A percentile compares a stretch with the other conserved stretches of the same genome.
These are phyloP conservation scores for Cymodocea nodosa DNA, from an alignment of 116 monocot species.

Conservation along the genomic window DNA sequence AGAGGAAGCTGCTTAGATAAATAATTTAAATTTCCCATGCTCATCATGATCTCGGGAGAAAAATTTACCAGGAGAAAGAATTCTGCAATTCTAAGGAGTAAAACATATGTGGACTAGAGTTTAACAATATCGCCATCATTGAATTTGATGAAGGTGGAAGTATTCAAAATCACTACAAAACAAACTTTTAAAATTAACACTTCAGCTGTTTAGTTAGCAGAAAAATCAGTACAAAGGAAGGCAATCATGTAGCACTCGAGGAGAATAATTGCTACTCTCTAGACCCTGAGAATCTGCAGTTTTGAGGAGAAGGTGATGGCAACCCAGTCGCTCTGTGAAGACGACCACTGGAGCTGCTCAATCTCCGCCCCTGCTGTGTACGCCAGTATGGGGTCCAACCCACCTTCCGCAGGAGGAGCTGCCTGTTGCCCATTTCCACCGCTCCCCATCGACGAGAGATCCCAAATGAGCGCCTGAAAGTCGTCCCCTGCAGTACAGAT, in stretches of 20 bases:
- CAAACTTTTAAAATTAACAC: background rate
- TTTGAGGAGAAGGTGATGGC: constrained; percentile 87
- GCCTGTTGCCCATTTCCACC: constrained; percentile 16
- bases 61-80: no score
- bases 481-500: constrained; percentile 98
- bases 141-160: background rate
- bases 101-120: no score
- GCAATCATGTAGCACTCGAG: background rate
- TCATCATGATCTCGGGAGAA: no score
- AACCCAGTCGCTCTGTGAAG: constrained; percentile 96
- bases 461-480: constrained; percentile 92
- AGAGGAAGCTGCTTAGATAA: no score
- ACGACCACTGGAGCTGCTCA: constrained; percentile 99
- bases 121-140: background rate
- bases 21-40: no score
- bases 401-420: constrained; percentile 40
- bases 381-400: constrained; percentile 83
- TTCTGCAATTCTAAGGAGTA: no score
- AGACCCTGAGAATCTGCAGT: constrained; percentile 90
- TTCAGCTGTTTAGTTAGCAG: background rate
- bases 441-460: constrained; percentile 81
- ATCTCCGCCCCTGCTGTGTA: constrained; percentile 97
- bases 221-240: background rate
- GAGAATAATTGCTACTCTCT: constrained; percentile 9
- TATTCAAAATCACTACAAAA: background rate